These are phyloP conservation scores for Trichoderma simmonsii DNA, from an alignment of 2,329 filamentous ascomycete genomes.

Conservation along the genomic window DNA sequence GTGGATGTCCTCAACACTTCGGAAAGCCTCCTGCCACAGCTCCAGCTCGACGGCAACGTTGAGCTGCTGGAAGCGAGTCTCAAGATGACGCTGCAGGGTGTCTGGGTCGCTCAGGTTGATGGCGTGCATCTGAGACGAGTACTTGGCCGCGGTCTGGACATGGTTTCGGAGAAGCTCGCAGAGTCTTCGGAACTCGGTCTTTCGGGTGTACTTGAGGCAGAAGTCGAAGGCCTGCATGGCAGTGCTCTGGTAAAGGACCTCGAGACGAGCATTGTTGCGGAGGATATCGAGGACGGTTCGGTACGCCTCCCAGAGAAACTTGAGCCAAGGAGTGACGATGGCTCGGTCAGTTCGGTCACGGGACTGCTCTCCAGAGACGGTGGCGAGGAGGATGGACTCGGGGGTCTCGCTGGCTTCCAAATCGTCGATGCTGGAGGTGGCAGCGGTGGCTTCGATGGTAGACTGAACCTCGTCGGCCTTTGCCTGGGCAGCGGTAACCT, in stretches of 20 bases:
- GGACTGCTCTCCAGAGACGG: slow-evolving; percentile 96
- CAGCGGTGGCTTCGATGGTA: slow-evolving; percentile 67
- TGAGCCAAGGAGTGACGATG: slow-evolving; percentile 98
- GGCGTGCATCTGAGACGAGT: slow-evolving; percentile 97
- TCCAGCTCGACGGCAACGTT: slow-evolving; percentile 98
- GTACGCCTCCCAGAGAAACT: slow-evolving; percentile 99
- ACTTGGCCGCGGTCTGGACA: slow-evolving; percentile 98
- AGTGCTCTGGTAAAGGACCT: slow-evolving; percentile 97
- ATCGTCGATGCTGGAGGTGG: slow-evolving; percentile 77
- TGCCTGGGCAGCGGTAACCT: slow-evolving; percentile 91
- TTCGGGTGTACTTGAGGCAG: slow-evolving; percentile 95
- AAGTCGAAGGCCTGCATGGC: slow-evolving; percentile 98
- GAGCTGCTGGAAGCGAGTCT: slow-evolving; percentile 97
- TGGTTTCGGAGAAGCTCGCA: slow-evolving; percentile 98
- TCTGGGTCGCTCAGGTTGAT: slow-evolving; percentile 98
- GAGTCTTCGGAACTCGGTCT: slow-evolving; percentile 98
- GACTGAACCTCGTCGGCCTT: slow-evolving; percentile 96
- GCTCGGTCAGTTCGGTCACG: slow-evolving; percentile 95
- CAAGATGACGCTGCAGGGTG: slow-evolving; percentile 92
- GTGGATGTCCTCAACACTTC: slow-evolving; percentile 98
- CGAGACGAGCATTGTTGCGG: slow-evolving; percentile 96
- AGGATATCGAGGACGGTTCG: slow-evolving; percentile 97
- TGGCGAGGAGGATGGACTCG: slow-evolving; percentile 95
- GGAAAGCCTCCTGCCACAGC: slow-evolving; percentile 99
- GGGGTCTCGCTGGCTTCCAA: slow-evolving; percentile 96